Evolutionary conservation across 2,329 filamentous ascomycete species (phyloP).

Genomic region (Chaetomiaceae sp.): DNA sequence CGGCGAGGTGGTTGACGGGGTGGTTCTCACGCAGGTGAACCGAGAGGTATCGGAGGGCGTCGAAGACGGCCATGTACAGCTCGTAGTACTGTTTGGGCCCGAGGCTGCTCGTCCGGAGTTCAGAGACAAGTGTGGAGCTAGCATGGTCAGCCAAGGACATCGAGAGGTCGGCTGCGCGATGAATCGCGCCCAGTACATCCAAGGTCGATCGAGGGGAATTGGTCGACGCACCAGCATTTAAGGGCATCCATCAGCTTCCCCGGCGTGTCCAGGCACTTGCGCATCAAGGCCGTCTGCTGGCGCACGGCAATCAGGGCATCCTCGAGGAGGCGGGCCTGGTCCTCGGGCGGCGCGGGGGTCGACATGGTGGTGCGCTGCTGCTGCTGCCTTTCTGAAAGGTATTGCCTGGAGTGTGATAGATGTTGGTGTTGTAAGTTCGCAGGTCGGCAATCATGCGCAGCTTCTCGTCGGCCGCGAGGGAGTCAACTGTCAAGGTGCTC

Average conservation of each 20-base stretch:
- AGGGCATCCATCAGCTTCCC: slow-evolving; percentile 99
- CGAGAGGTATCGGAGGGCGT: slow-evolving; percentile 92
- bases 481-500: too few relatives aligned
- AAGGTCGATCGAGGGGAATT: background rate
- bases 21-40: slow-evolving; percentile 97
- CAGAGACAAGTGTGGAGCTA: slow-evolving; percentile 96
- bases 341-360: slow-evolving; percentile 63
- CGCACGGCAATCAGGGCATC: slow-evolving; percentile 95
- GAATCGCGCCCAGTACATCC: background rate
- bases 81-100: slow-evolving; percentile 99
- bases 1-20: slow-evolving; percentile 94
- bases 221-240: slow-evolving; percentile 86
- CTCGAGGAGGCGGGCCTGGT: slow-evolving; percentile 89
- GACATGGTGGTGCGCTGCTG: slow-evolving; percentile 20
- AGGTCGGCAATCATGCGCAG: background rate
- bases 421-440: background rate
- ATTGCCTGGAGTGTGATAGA: background rate
- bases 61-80: slow-evolving; percentile 98
- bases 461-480: background rate
- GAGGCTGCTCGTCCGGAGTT: slow-evolving; percentile 91
- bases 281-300: slow-evolving; percentile 96
- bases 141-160: slow-evolving; percentile 7
- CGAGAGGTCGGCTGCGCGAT: background rate
- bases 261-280: slow-evolving; percentile 92
- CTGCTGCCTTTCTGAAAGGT: background rate